A percentile compares a stretch with the other conserved stretches of the same genome.
Conservation (phyloP, 495 filamentous ascomycete species). For the Aspergillus incahuasiensis region DNA sequence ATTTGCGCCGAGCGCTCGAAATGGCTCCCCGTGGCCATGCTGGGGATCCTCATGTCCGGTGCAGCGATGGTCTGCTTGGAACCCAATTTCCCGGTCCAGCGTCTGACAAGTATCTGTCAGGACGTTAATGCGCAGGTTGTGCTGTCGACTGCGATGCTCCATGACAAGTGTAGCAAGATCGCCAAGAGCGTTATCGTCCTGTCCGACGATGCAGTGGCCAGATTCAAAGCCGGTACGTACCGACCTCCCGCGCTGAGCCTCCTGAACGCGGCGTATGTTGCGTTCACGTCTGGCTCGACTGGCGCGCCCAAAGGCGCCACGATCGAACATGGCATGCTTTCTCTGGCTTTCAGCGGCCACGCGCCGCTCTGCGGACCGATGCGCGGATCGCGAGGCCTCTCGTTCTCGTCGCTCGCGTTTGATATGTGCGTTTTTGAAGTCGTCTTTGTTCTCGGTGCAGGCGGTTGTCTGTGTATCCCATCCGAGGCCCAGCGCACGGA, state of each 20-base stretch:
- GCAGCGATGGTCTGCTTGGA: constrained; percentile 49
- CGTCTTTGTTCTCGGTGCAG: constrained; percentile 34
- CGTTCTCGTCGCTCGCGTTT: constrained; percentile 45
- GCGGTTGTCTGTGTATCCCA: constrained; percentile 48
- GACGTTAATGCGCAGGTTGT: constrained; percentile 17
- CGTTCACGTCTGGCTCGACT: constrained; percentile 44
- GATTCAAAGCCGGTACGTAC: too few relatives aligned
- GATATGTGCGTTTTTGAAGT: constrained; percentile 43
- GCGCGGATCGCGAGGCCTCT: constrained; percentile 29
- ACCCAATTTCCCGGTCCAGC: constrained; percentile 33
- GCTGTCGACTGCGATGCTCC: constrained; percentile 7
- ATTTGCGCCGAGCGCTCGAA: constrained; percentile 29
- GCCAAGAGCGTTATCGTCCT: too few relatives aligned
- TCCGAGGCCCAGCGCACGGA: constrained; percentile 27
- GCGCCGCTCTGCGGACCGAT: constrained; percentile 15
- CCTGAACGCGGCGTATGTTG: constrained; percentile 18
- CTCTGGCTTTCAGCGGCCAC: constrained; percentile 23
- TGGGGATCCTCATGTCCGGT: constrained; percentile 32
- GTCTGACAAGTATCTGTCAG: constrained; percentile 16
- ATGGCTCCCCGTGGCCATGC: constrained; percentile 27
- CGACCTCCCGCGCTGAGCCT: background rate
- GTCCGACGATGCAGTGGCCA: too few relatives aligned
- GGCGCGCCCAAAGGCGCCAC: constrained; percentile 47
- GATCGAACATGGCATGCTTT: constrained; percentile 40
- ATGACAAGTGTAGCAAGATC: too few relatives aligned